These are phyloP conservation scores for Xylariaceae sp. DNA, from an alignment of 2,329 filamentous ascomycete species.

Conservation along the genomic window DNA sequence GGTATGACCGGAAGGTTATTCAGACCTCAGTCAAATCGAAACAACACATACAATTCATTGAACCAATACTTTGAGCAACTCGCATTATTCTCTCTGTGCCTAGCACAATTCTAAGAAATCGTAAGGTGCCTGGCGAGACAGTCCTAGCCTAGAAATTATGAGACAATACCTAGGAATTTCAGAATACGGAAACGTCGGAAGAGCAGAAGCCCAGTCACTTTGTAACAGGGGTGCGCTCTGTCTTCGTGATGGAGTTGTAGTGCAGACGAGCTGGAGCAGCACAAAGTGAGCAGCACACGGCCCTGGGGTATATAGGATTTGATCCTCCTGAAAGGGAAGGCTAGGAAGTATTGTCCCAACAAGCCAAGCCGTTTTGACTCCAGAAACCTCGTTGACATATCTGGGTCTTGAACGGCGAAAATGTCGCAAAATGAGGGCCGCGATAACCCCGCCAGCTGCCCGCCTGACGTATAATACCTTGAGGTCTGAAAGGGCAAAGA, in stretches of 20 bases:
- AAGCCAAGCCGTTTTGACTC: background rate
- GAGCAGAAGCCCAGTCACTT: constrained; percentile 14
- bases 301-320: background rate
- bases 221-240: constrained; percentile 8
- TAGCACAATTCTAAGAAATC: constrained; percentile 9
- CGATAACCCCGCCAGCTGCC: background rate
- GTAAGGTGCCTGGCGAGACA: background rate
- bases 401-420: constrained; percentile 13
- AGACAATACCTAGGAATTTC: constrained; percentile 14
- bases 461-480: constrained; percentile 1
- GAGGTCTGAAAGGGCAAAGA: constrained; percentile 1
- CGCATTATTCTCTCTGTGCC: constrained; percentile 5
- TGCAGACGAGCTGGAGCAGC: background rate
- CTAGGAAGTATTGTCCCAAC: background rate
- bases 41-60: constrained; percentile 1
- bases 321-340: background rate
- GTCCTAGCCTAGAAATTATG: constrained; percentile 10
- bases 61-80: background rate
- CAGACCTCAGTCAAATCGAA: background rate
- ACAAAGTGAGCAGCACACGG: too few species aligned
- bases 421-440: constrained; percentile 22
- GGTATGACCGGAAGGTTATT: background rate
- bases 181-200: constrained; percentile 20
- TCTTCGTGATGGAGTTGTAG: constrained; percentile 1
- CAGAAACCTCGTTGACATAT: background rate